Evolutionary conservation across 2,329 filamentous ascomycete genomes (phyloP).

Genomic region (Pseudogymnoascus sp.): DNA sequence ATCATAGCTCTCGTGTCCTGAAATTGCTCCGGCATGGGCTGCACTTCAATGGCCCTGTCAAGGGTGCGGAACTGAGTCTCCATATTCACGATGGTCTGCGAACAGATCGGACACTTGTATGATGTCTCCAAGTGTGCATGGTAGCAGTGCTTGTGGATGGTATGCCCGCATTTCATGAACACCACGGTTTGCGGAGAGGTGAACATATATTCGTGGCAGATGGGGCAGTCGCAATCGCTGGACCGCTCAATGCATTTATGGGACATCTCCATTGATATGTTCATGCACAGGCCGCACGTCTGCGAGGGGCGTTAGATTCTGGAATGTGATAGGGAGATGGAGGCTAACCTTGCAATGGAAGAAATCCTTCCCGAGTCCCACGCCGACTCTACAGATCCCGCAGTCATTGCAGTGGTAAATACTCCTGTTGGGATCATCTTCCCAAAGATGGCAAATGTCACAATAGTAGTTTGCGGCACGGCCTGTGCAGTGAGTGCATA

Average conservation of each 20-base stretch:
- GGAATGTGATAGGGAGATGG: not conserved
- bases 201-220: conserved; percentile 95
- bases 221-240: conserved; percentile 92
- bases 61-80: conserved; percentile 87
- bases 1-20: conserved; percentile 71
- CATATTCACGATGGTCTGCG: conserved; percentile 96
- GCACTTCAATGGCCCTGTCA: conserved; percentile 75
- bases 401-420: conserved; percentile 97
- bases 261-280: conserved; percentile 72
- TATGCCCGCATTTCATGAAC: conserved; percentile 92
- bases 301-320: conserved; percentile 28
- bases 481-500: conserved; percentile 68
- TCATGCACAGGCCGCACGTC: conserved; percentile 91
- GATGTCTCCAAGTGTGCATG: conserved; percentile 79
- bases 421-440: conserved; percentile 79
- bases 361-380: conserved; percentile 91
- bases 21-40: conserved; percentile 88
- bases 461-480: conserved; percentile 87
- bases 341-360: conserved; percentile 85
- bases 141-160: conserved; percentile 87
- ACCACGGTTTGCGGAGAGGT: conserved; percentile 82
- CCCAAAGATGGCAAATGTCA: conserved; percentile 91
- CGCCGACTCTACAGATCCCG: conserved; percentile 85
- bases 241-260: conserved; percentile 93
- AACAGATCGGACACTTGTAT: conserved; percentile 95